phyloP scores from a whole-genome alignment of 2,329 filamentous ascomycete genomes.

The Beauveria sp. region DNA sequence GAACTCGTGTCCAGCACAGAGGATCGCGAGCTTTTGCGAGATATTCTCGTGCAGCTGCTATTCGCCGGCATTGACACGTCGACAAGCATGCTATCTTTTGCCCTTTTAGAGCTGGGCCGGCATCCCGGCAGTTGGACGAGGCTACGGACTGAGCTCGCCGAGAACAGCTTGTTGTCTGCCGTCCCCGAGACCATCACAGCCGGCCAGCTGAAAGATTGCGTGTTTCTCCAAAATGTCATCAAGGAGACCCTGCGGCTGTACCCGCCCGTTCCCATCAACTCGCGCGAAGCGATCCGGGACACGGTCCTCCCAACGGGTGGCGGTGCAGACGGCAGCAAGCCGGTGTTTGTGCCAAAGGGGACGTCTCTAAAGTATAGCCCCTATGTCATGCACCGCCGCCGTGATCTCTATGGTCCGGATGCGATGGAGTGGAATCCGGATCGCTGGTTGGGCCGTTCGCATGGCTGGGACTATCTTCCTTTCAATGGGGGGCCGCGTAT shows the following conservation, averaged over 20 bases:
- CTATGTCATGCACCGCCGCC: constrained; percentile 21
- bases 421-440: constrained; percentile 22
- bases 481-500: constrained; percentile 32
- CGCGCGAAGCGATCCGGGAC: background rate
- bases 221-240: background rate
- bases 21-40: background rate
- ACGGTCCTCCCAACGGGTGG: background rate
- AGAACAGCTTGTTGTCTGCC: background rate
- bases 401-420: constrained; percentile 21
- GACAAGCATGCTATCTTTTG: constrained; percentile 1
- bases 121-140: background rate
- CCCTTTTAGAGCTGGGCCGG: background rate
- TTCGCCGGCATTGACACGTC: constrained; percentile 6
- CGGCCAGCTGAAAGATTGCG: background rate
- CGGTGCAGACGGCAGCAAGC: background rate
- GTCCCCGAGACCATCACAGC: background rate
- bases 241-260: background rate
- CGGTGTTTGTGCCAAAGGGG: background rate
- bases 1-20: background rate
- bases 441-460: constrained; percentile 23
- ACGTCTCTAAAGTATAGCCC: background rate
- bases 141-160: background rate
- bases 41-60: background rate
- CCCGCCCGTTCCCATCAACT: background rate
- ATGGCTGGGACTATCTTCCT: constrained; percentile 28